Conservation (phyloP, 257 asterid species). For the Petunia secreta region DNA sequence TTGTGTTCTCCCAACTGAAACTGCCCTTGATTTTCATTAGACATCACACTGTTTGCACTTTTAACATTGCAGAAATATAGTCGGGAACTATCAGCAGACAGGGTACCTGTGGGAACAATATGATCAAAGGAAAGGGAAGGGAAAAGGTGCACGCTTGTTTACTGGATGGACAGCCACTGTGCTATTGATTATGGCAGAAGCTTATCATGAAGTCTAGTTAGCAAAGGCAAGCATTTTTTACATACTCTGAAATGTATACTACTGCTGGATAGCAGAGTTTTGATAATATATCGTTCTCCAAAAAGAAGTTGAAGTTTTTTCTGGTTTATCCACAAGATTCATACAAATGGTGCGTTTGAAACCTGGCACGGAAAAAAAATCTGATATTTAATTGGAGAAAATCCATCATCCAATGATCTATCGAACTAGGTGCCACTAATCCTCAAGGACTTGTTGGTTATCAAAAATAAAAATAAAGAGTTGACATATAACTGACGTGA, state of each 20-base stretch:
- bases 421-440: no score
- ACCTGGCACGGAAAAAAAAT: no score
- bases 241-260: not conserved
- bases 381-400: no score
- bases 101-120: constrained; percentile 96
- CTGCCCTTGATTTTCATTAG: not conserved
- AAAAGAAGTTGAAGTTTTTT: not conserved
- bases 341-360: no score
- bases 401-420: no score
- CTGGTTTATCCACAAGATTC: no score
- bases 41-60: constrained; percentile 8
- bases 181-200: constrained; percentile 88
- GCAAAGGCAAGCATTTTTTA: not conserved
- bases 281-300: not conserved
- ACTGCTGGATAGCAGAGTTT: not conserved
- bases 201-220: constrained; percentile 56
- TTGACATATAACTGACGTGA: no score
- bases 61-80: constrained; percentile 68
- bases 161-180: constrained; percentile 93
- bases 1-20: constrained; percentile 7
- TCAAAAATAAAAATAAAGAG: no score
- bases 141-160: constrained; percentile 84
- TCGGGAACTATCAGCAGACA: constrained; percentile 63
- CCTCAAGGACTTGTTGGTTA: no score
- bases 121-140: constrained; percentile 90